These are phyloP conservation scores for Aspergillus proliferans DNA, from an alignment of 2,329 filamentous ascomycete genomes.

Conservation along the genomic window DNA sequence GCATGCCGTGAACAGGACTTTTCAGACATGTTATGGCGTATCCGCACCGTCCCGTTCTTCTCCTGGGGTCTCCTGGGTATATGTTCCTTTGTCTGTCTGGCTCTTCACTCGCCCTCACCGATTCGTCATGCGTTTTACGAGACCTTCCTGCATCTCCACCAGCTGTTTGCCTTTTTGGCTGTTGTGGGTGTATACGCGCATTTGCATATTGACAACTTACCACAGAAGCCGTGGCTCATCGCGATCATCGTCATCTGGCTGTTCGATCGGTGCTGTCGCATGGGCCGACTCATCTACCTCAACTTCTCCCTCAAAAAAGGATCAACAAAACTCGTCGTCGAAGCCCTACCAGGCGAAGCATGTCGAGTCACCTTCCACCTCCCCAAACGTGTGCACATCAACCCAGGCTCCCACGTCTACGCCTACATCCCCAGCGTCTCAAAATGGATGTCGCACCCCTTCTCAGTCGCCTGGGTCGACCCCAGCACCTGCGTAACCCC, in stretches of 20 bases:
- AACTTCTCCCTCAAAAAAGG: conserved; percentile 47
- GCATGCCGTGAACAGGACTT: conserved; percentile 39
- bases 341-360: conserved; percentile 55
- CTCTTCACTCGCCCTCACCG: conserved; percentile 39
- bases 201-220: conserved; percentile 35
- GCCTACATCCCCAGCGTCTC: conserved; percentile 51
- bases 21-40: conserved; percentile 25
- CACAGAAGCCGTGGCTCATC: conserved; percentile 35
- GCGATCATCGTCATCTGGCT: conserved; percentile 35
- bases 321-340: conserved; percentile 48
- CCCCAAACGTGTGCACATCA: conserved; percentile 47
- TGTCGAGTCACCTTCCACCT: conserved; percentile 57
- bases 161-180: conserved; percentile 38
- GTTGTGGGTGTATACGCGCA: conserved; percentile 42
- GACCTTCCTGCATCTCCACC: conserved; percentile 44
- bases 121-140: conserved; percentile 44
- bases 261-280: conserved; percentile 41
- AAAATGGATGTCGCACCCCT: conserved; percentile 45
- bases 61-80: conserved; percentile 42
- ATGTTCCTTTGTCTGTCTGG: conserved; percentile 33
- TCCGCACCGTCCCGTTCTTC: conserved; percentile 37
- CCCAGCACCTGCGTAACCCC: conserved; percentile 22
- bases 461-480: conserved; percentile 44
- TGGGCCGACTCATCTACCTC: conserved; percentile 47
- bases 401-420: conserved; percentile 55